Percentiles rank a stretch among this genome's conserved stretches.
Conservation (phyloP, 2,329 filamentous ascomycete species). For the Chaetomiaceae sp. region DNA sequence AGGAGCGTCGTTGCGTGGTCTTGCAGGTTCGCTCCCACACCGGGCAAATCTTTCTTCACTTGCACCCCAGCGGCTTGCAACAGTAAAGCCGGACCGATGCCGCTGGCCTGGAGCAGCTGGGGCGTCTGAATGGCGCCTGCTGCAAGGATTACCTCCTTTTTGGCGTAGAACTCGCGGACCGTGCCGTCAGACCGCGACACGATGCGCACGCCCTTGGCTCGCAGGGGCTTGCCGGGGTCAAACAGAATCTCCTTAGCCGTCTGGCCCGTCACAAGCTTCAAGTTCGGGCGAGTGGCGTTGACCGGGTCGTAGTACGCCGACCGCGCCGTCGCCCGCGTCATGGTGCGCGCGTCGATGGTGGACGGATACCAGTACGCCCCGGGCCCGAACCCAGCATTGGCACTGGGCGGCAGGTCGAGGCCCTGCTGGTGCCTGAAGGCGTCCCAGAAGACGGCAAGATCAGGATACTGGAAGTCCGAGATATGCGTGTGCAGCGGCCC, state of each 20-base stretch:
- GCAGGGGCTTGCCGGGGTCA: constrained; percentile 10
- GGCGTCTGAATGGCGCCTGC: constrained; percentile 36
- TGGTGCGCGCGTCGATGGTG: constrained; percentile 17
- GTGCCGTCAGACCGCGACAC: constrained; percentile 23
- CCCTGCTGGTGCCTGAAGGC: constrained; percentile 13
- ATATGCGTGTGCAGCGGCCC: constrained; percentile 20
- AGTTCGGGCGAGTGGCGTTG: constrained; percentile 16
- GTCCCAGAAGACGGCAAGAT: constrained; percentile 19
- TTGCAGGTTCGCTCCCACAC: constrained; percentile 42
- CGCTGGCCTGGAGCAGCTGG: constrained; percentile 42
- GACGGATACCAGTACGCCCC: constrained; percentile 19
- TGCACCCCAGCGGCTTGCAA: constrained; percentile 35
- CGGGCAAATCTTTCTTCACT: constrained; percentile 38
- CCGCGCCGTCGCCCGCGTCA: constrained; percentile 21
- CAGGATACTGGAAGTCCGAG: constrained; percentile 23
- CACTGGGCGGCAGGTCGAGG: background rate
- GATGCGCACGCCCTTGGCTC: constrained; percentile 30
- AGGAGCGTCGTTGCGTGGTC: constrained; percentile 30
- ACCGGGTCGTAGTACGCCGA: constrained; percentile 24
- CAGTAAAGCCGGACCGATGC: constrained; percentile 37
- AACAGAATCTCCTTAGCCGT: constrained; percentile 22
- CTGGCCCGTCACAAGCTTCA: constrained; percentile 22
- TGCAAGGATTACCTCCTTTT: constrained; percentile 36
- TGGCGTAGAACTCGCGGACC: constrained; percentile 24
- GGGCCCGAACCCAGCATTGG: constrained; percentile 14